Percentiles rank a stretch among this genome's conserved stretches.
Conservation (phyloP, 2,329 filamentous ascomycete genomes). For the Phialocephala sp. region DNA sequence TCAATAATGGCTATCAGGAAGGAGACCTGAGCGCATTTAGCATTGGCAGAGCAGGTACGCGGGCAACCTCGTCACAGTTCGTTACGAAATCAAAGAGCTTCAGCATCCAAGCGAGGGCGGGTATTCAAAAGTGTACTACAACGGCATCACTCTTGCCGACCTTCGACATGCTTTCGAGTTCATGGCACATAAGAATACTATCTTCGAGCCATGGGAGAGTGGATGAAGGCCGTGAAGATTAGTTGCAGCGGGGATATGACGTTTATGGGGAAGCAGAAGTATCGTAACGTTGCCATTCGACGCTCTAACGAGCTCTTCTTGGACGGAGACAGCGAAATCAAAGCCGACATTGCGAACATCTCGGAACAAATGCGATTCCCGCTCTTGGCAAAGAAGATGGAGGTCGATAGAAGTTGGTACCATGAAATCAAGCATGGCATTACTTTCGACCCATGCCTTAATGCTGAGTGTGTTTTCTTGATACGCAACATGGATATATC, state of each 20-base stretch:
- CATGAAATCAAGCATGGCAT: background rate
- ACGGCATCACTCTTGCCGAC: constrained; percentile 11
- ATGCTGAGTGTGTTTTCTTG: background rate
- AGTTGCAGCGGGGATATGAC: constrained; percentile 15
- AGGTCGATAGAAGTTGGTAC: background rate
- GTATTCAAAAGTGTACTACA: background rate
- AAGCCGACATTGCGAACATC: background rate
- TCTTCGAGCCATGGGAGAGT: background rate
- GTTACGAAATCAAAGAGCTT: background rate
- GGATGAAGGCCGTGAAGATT: constrained; percentile 19
- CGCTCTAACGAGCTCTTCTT: background rate
- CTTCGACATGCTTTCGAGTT: constrained; percentile 2
- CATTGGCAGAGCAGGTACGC: too few species aligned
- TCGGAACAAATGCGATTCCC: constrained; percentile 5
- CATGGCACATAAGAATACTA: background rate
- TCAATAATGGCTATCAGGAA: too few species aligned
- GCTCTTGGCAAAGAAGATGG: background rate
- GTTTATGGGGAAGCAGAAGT: constrained; percentile 11
- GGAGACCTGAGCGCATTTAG: too few species aligned
- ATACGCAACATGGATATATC: background rate
- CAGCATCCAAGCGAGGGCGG: background rate
- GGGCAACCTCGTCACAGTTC: too few species aligned
- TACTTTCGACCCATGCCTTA: background rate
- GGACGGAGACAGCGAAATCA: too few species aligned
- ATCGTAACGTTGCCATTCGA: constrained; percentile 10